These are phyloP conservation scores for Haematococcus lacustris DNA, from an alignment of 139 green algal species.

Conservation along the genomic window DNA sequence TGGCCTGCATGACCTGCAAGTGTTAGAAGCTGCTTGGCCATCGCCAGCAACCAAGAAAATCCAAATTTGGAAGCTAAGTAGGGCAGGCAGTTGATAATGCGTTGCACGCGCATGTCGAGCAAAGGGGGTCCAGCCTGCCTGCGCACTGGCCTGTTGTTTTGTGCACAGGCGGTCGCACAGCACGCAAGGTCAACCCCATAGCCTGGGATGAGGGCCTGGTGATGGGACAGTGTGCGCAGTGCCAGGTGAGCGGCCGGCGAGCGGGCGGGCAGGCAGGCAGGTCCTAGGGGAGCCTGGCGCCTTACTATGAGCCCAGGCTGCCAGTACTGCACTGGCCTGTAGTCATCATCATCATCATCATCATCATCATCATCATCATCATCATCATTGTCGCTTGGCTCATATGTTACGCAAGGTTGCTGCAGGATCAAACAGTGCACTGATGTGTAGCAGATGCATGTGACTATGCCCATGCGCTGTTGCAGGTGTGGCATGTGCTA, in stretches of 20 bases:
- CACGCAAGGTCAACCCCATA: constrained; percentile 47
- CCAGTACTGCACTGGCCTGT: background rate
- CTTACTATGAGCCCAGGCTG: background rate
- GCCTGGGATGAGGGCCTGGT: constrained; percentile 56
- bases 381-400: background rate
- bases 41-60: too few species aligned
- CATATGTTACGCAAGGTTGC: background rate
- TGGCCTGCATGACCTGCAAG: too few species aligned
- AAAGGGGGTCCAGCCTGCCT: too few species aligned
- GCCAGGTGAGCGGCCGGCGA: constrained; percentile 9
- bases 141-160: too few species aligned
- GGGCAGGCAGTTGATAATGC: too few species aligned
- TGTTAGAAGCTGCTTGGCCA: too few species aligned
- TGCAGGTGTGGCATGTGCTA: constrained; percentile 46
- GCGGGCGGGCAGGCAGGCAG: too few species aligned
- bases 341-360: background rate
- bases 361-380: background rate
- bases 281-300: background rate
- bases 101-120: too few species aligned
- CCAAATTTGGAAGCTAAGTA: too few species aligned
- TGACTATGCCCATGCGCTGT: background rate
- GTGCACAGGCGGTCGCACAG: constrained; percentile 44
- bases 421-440: background rate
- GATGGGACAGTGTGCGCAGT: constrained; percentile 46
- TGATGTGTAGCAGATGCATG: background rate